These are phyloP conservation scores for Aspergillus melleus DNA, from an alignment of 2,329 filamentous ascomycete genomes.

Conservation along the genomic window DNA sequence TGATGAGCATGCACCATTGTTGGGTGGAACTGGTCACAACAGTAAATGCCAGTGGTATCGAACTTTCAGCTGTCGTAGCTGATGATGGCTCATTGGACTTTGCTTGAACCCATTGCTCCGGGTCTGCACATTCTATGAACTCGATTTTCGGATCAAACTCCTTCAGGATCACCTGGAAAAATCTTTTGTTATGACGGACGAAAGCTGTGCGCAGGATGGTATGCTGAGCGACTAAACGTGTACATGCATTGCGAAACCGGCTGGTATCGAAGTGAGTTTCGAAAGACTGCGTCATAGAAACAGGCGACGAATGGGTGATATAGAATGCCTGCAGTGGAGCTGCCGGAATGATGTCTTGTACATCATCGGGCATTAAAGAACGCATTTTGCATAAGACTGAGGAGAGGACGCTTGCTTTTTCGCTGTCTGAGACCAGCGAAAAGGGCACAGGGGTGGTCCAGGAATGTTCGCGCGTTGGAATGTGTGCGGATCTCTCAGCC, in stretches of 20 bases:
- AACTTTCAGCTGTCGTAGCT: neutral
- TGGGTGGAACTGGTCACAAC: constrained; percentile 3
- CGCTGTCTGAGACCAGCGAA: constrained; percentile 2
- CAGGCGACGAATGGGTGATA: constrained; percentile 7
- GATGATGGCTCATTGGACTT: neutral
- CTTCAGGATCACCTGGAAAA: constrained; percentile 11
- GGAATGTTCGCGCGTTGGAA: too few relatives aligned
- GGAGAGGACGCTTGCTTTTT: neutral
- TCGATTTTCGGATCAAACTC: constrained; percentile 1
- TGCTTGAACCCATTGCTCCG: neutral
- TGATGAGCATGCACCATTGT: neutral
- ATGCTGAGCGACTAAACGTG: neutral
- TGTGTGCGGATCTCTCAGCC: neutral
- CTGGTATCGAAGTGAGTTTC: constrained; percentile 3
- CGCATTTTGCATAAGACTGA: neutral
- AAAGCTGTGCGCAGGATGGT: constrained; percentile 16
- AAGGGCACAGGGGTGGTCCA: neutral
- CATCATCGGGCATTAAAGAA: constrained; percentile 1
- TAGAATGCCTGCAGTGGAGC: constrained; percentile 8
- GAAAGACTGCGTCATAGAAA: constrained; percentile 7
- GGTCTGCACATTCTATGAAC: constrained; percentile 8
- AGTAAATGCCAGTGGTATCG: neutral
- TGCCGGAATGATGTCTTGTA: constrained; percentile 4
- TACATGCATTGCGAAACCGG: constrained; percentile 7
- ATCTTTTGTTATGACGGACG: neutral